A percentile compares a stretch with the other conserved stretches of the same genome.
Conservation (phyloP, 2,329 filamentous ascomycete species). For the Penicillium psychrosexuale region DNA sequence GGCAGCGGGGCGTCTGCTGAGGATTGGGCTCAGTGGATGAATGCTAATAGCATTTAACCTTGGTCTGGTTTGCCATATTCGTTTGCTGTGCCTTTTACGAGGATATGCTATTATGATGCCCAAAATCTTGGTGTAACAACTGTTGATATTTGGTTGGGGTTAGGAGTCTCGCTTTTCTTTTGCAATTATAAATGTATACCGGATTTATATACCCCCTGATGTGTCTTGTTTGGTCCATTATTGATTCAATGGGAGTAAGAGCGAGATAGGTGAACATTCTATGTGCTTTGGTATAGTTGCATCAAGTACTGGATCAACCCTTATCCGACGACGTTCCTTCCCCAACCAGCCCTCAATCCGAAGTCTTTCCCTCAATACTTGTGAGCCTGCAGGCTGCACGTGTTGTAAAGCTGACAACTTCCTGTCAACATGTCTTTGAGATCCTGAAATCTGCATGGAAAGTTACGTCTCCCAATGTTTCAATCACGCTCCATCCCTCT, state of each 20-base stretch:
- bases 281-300: neutral
- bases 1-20: constrained; percentile 29
- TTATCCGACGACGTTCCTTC: neutral
- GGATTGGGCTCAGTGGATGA: constrained; percentile 43
- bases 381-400: neutral
- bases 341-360: neutral
- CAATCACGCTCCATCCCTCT: constrained; percentile 14
- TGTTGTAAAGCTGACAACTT: neutral
- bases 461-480: constrained; percentile 22
- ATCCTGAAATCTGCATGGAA: constrained; percentile 17
- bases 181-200: neutral
- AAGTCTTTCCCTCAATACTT: neutral
- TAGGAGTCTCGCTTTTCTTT: constrained; percentile 2
- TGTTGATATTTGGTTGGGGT: constrained; percentile 18
- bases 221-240: neutral
- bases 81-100: constrained; percentile 16
- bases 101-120: constrained; percentile 21
- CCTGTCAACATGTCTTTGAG: neutral
- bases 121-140: constrained; percentile 14
- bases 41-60: constrained; percentile 26
- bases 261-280: neutral
- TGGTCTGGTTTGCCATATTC: neutral
- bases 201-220: neutral
- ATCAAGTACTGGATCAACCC: neutral
- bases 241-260: neutral